Conservation (phyloP, 1,139 yeast species). For the Yamadazyma oceani region DNA sequence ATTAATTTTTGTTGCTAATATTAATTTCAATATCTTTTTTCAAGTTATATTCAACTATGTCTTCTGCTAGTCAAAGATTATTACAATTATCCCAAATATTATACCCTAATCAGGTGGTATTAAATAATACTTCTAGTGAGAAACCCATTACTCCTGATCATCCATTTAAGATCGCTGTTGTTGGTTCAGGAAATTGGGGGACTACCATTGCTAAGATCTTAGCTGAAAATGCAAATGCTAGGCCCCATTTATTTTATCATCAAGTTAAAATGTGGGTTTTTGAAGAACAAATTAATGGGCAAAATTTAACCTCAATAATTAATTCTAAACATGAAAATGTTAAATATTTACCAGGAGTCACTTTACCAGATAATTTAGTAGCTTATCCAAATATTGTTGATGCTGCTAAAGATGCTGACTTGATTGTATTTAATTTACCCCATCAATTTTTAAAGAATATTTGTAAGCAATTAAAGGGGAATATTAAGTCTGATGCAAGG, state of each 20-base stretch:
- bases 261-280: conserved; percentile 50
- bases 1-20: neutral
- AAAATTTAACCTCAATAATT: conserved; percentile 45
- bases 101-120: conserved; percentile 19
- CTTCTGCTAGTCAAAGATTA: conserved; percentile 36
- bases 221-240: conserved; percentile 43
- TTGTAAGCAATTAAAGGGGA: conserved; percentile 39
- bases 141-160: conserved; percentile 25
- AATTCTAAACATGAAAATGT: conserved; percentile 47
- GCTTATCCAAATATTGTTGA: conserved; percentile 42
- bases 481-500: conserved; percentile 38
- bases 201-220: conserved; percentile 48
- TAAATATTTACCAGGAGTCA: conserved; percentile 45
- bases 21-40: too few species aligned
- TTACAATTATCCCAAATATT: conserved; percentile 39
- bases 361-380: conserved; percentile 41
- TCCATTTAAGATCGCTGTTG: conserved; percentile 42
- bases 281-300: conserved; percentile 44
- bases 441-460: conserved; percentile 47
- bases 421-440: conserved; percentile 48
- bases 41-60: conserved; percentile 6
- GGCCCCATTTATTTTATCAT: conserved; percentile 40
- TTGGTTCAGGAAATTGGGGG: conserved; percentile 54
- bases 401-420: conserved; percentile 44
- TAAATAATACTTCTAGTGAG: conserved; percentile 14